These are phyloP conservation scores for Saposhnikovia divaricata DNA, from an alignment of 129 eudicot species.

Conservation along the genomic window DNA sequence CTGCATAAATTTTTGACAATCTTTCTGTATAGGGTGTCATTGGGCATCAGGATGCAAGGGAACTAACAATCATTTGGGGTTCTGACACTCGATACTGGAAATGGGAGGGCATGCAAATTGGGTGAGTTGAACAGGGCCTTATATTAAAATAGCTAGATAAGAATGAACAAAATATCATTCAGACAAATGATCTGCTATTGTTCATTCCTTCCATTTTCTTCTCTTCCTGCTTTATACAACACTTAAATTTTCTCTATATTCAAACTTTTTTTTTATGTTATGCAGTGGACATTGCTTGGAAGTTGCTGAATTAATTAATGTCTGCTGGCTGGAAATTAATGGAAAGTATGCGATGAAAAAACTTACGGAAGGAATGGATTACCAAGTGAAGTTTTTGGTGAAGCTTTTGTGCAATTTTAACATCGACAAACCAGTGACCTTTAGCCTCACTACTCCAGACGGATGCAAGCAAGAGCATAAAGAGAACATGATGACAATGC, in stretches of 20 bases:
- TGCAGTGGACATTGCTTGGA: background rate
- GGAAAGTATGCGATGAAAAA: constrained; percentile 9
- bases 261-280: background rate
- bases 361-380: constrained; percentile 22
- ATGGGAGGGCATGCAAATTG: background rate
- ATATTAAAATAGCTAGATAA: background rate
- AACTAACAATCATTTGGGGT: background rate
- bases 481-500: constrained; percentile 49
- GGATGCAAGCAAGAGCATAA: constrained; percentile 43
- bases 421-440: constrained; percentile 41
- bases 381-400: constrained; percentile 34
- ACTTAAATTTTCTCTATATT: background rate
- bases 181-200: background rate
- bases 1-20: background rate
- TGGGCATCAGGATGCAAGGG: constrained; percentile 1
- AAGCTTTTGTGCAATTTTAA: constrained; percentile 21
- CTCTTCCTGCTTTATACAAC: too few species aligned
- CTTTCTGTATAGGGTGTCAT: background rate
- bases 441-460: constrained; percentile 33
- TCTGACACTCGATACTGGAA: constrained; percentile 5
- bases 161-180: background rate
- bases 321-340: constrained; percentile 7
- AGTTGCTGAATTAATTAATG: background rate
- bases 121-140: background rate
- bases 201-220: too few species aligned